Evolutionary conservation across 805 yeast species (phyloP), one percentile per base, ranked within the genome.

Genomic region (Diddensiella transvaalensis): DNA sequence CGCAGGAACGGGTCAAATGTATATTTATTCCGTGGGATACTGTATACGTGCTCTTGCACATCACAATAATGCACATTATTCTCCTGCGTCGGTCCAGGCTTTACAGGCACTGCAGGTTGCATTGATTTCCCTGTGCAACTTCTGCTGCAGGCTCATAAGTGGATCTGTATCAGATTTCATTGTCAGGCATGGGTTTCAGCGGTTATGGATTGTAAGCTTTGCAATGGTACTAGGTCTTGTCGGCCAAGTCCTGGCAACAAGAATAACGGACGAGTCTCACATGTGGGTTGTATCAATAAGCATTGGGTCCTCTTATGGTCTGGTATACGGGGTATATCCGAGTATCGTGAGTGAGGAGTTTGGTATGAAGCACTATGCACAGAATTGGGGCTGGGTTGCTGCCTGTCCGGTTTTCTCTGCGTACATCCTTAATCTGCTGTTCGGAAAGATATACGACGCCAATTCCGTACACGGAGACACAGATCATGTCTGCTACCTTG

Each of bases 91-190:
- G 13, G 48, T 56, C 10, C 84, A 78, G 59, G 65, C 67, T 33
- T 73, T 80, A 50, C 95, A 85, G 62, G 85, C 83, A 46, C 66
- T 73, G 23, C 91, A 85, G 60, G 95, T 85, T 6, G 82, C 85
- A 1, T 60, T 84, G 11, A 63, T 85, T 3, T 84, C 90, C 2
- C 60, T 82, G 11, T 75, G 83, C 22, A 83, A 84, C 55, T 85
- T 85, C 59, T 55, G 68, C 0, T 91, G 91, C 2, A 67, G 95
- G 44, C 65, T 85, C 4, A 46, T 73, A 1, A 75, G 85, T 26
- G 93, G 93, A 0, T 59, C 79, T 0, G 50, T 74, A 36, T 85
- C 89, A 2, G 95, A 85, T 59, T 59, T 75, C 11, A 62, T 83
- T 29, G 66, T 75, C 4, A 64, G 69, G 11, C 71, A 70, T 51